Evolutionary conservation across 169 alveolate species (phyloP), one percentile per base, ranked within the genome.

Genomic region (Eimeria acervulina): DNA sequence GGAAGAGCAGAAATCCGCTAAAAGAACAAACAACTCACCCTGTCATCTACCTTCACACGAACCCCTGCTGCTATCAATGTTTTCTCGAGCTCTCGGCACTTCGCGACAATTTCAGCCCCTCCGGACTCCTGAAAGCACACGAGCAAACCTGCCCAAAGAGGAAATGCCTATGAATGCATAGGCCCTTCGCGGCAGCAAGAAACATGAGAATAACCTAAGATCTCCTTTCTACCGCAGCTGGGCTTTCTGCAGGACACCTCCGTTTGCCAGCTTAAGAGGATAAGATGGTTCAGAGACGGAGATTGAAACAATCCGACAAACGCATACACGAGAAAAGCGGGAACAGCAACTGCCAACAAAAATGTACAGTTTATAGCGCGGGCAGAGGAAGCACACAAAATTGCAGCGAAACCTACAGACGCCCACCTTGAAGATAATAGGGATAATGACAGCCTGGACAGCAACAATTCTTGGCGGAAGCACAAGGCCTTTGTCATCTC

Each of bases 401-500:
- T 3, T 0, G 19, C 52, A 19, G 21, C 44, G 38, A 40, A 10
- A 66, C 12, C 33, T 12, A 38, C 52, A 44, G 10, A 19, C 21
- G 42, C 33, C 96, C 70, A 95, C 98, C 91, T 99, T 98, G 59
- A 97, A 97, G 87, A 98, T 95, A 93, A 99, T 99, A 2, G 99
- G 99, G 36, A 99, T 98, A 68, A 99, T 98, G 52, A 99, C 99
- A 19, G 98, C 99, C 97, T 99, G 99, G 89, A 97, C 95, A 88
- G 99, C 98, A 36, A 99, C 99, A 52, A 99, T 99, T 90, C 98
- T 97, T n/a, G 99, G 99, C 59, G 99, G 99, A 44, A 99, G 96
- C 72, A 99, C 99, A 23, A 99, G 97, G 26, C 99, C 99, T 96
- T 98, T 98, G 97, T 99, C 99, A 97, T 99, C 99, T 17, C 99